Percentiles rank a stretch among this genome's conserved stretches.
Evolutionary conservation across 768 basidiomycete species (phyloP).

Genomic region (Scleroderma citrinum): DNA sequence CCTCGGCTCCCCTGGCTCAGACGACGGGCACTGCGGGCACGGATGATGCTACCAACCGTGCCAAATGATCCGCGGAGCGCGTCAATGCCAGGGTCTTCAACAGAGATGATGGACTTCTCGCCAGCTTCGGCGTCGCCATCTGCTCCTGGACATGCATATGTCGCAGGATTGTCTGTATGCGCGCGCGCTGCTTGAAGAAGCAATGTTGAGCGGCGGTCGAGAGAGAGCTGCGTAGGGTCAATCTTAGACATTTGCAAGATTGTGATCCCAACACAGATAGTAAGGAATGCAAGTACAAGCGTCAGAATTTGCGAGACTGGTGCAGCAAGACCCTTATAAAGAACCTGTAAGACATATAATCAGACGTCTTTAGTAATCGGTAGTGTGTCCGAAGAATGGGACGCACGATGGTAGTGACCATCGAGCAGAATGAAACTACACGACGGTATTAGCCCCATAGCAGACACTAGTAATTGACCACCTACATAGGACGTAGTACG

Average conservation of each 20-base stretch:
- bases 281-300: constrained; percentile 86
- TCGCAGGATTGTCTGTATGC: constrained; percentile 51
- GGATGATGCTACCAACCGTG: constrained; percentile 85
- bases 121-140: constrained; percentile 41
- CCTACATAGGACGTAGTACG: constrained; percentile 82
- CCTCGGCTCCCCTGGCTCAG: constrained; percentile 43
- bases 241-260: constrained; percentile 95
- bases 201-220: constrained; percentile 87
- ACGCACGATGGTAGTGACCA: constrained; percentile 75
- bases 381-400: neutral
- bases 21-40: constrained; percentile 51
- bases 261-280: constrained; percentile 88
- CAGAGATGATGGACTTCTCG: constrained; percentile 50
- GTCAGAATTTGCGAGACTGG: constrained; percentile 77
- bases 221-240: constrained; percentile 74
- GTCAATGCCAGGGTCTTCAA: constrained; percentile 92
- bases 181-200: constrained; percentile 80
- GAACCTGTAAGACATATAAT: constrained; percentile 42
- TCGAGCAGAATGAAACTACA: constrained; percentile 76
- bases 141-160: constrained; percentile 7
- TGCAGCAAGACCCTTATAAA: constrained; percentile 86
- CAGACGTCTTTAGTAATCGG: too few species aligned
- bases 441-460: neutral
- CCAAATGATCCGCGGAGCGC: constrained; percentile 89
- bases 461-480: neutral